phyloP scores from a whole-genome alignment of 176 grass and related monocot species.

The Triticum monococcum region DNA sequence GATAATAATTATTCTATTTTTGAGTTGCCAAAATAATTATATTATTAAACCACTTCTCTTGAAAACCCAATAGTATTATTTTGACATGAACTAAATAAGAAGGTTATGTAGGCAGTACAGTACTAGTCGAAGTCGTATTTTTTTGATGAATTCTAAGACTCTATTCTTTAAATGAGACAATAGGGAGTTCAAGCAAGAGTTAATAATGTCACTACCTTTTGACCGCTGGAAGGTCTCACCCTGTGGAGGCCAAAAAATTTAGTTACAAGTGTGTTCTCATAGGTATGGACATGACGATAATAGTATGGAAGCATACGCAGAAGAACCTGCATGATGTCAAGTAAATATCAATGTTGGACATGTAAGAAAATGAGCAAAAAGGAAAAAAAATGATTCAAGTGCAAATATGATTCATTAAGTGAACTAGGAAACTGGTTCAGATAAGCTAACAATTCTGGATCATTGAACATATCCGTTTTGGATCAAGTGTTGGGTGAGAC shows the following conservation, averaged over 20 bases:
- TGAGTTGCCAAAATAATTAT: not conserved
- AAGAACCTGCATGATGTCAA: constrained; percentile 69
- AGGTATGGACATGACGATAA: constrained; percentile 80
- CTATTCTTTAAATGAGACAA: not conserved
- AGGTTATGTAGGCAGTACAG: not conserved
- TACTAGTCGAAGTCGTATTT: not conserved
- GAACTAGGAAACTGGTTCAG: not conserved
- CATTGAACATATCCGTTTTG: not conserved
- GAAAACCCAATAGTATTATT: not conserved
- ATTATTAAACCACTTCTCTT: not conserved
- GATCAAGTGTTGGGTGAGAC: not conserved
- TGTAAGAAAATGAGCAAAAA: not conserved
- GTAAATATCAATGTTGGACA: not conserved
- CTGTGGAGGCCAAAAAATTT: constrained; percentile 99
- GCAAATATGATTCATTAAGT: not conserved
- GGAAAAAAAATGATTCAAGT: not conserved
- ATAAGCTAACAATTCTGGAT: not conserved
- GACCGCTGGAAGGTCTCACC: constrained; percentile 89
- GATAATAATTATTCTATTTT: not conserved
- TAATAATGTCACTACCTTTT: constrained; percentile 67
- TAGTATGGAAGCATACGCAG: constrained; percentile 93
- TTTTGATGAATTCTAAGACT: not conserved
- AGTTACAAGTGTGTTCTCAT: constrained; percentile 99
- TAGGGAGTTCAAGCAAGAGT: not conserved
- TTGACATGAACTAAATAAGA: not conserved